These are phyloP conservation scores for Vanrija sp. DNA, from an alignment of 1,284 basidiomycete species.

Conservation along the genomic window DNA sequence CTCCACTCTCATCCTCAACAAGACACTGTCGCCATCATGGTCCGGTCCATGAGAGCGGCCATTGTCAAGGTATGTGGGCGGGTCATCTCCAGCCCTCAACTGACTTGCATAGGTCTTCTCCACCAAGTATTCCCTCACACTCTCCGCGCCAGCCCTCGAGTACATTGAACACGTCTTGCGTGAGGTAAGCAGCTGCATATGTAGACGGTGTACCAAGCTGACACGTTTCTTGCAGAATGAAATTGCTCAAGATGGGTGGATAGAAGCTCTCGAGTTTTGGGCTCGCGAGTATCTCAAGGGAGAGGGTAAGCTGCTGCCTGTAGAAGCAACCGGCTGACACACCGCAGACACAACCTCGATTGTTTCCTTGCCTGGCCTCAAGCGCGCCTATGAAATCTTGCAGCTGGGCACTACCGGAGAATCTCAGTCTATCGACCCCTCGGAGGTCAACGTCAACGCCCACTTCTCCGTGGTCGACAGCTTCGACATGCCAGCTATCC, in stretches of 20 bases:
- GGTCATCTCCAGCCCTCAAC: not conserved
- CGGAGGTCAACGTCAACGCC: constrained; percentile 73
- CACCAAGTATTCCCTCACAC: constrained; percentile 49
- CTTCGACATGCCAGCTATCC: constrained; percentile 89
- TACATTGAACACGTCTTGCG: constrained; percentile 47
- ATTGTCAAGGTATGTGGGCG: constrained; percentile 46
- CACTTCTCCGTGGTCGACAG: constrained; percentile 83
- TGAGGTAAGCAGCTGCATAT: constrained; percentile 29
- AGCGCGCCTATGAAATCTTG: constrained; percentile 74
- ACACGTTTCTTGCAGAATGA: constrained; percentile 55
- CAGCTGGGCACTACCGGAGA: constrained; percentile 60
- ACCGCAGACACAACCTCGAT: constrained; percentile 31
- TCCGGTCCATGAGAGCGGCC: constrained; percentile 39
- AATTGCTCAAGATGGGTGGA: constrained; percentile 55
- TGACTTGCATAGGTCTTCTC: constrained; percentile 46
- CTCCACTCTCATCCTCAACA: not conserved
- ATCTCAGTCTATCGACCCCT: constrained; percentile 53
- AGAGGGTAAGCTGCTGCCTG: constrained; percentile 60
- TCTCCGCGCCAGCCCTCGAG: constrained; percentile 42
- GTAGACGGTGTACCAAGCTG: not conserved
- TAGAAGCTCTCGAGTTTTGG: constrained; percentile 69
- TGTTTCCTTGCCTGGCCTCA: constrained; percentile 55
- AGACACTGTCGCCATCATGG: constrained; percentile 23
- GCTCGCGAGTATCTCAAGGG: constrained; percentile 88
- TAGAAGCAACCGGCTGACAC: not conserved